Evolutionary conservation across 139 green algal species (phyloP), one percentile per base, ranked within the genome.

Genomic region (Raphidocelis subcapitata): DNA sequence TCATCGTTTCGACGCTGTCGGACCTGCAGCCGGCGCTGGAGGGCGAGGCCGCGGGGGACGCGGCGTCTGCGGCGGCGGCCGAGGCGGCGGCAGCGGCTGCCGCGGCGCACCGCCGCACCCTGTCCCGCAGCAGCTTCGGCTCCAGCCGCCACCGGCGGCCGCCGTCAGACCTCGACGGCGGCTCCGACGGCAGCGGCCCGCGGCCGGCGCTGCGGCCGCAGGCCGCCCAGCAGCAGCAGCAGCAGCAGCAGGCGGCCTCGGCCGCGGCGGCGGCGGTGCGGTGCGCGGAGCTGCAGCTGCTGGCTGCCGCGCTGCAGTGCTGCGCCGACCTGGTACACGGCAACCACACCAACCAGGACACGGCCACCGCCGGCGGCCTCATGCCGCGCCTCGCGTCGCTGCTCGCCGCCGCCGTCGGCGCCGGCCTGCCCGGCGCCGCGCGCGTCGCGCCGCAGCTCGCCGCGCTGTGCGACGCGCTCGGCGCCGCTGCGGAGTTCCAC

Each of bases 301-400:
- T 85, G 60, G 33, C 65, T 0, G 55, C 63, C 0, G 73, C 73
- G 1, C 65, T 67, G 5, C 23, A 52, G 26, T 74, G 76, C 31
- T 60, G 83, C 1, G 47, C 69, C 8, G 69, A 82, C 64, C 31
- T 85, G 35, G 72, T 63, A 31, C 62, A 74, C 23, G 77, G 79
- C 46, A 83, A 81, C 66, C 79, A 85, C 37, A 72, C 70, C 26
- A 88, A 85, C 66, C 83, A 88, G 61, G 69, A 75, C 18, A 68
- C 64, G 4, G 62, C 79, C 18, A 74, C 74, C 8, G 73, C 77
- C 18, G 73, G 79, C 55, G 83, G 83, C 0, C 60, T 80, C 49
- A 37, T 84, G 2, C 79, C 81, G 57, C 52, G 71, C 41, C 32
- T 75, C 10, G 55, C 71, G 5, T 62, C 72, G 14, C 44, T 84